Conservation (phyloP, 1,284 basidiomycete species). For the Ganoderma leucocontextum region DNA sequence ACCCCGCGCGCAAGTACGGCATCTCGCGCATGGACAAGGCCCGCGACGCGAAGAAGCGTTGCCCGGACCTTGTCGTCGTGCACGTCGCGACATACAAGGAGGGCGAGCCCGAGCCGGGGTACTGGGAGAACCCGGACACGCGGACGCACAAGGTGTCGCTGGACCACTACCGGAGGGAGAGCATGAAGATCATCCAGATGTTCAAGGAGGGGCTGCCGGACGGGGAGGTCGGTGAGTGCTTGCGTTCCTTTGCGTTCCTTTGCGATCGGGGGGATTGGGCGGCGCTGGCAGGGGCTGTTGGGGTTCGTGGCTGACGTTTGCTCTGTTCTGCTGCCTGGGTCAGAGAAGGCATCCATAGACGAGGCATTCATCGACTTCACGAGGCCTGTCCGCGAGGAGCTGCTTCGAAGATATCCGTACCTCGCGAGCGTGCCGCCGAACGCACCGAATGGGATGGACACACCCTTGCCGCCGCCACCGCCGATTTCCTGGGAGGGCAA, state of each 20-base stretch:
- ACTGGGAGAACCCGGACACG: conserved; percentile 88
- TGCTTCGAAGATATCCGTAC: conserved; percentile 81
- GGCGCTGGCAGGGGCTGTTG: neutral
- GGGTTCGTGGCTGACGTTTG: neutral
- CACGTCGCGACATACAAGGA: conserved; percentile 97
- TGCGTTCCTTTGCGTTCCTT: neutral
- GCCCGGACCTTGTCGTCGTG: conserved; percentile 85
- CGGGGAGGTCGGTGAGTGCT: conserved; percentile 67
- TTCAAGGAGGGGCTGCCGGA: conserved; percentile 84
- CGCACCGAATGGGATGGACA: conserved; percentile 79
- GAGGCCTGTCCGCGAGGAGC: conserved; percentile 72
- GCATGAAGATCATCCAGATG: conserved; percentile 86
- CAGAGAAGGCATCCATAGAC: conserved; percentile 87
- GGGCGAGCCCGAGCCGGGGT: conserved; percentile 88
- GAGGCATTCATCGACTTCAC: conserved; percentile 94
- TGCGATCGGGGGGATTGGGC: neutral
- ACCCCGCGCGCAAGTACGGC: conserved; percentile 90
- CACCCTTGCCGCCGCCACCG: conserved; percentile 83
- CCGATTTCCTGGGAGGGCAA: conserved; percentile 70
- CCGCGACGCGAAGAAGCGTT: conserved; percentile 84
- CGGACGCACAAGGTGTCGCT: conserved; percentile 96
- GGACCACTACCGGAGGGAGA: conserved; percentile 93
- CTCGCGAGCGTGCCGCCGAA: conserved; percentile 75
- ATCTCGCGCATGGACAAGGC: conserved; percentile 87
- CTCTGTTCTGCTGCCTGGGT: conserved; percentile 55